phyloP scores from a whole-genome alignment of 73 alveolate species.

The Tetrahymena malaccensis region DNA sequence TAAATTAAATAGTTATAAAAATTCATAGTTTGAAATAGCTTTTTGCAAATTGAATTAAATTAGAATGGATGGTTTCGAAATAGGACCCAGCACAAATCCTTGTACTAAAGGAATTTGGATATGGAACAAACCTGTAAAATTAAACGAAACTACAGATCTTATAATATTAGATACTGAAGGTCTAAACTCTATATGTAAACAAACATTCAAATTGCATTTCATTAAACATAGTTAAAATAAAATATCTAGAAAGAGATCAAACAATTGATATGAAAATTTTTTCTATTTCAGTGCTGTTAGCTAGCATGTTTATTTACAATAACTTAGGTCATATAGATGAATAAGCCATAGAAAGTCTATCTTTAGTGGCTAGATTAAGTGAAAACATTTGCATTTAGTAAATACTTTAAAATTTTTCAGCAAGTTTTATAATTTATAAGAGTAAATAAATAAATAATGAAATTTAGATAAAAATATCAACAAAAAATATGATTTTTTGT shows the following conservation, averaged over 20 bases:
- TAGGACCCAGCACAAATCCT: constrained; percentile 86
- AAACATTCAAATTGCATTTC: background rate
- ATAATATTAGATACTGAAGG: constrained; percentile 90
- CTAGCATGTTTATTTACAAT: constrained; percentile 80
- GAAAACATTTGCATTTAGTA: constrained; percentile 46
- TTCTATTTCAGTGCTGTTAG: constrained; percentile 75
- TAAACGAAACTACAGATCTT: constrained; percentile 52
- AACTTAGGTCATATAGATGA: constrained; percentile 85
- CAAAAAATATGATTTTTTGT: background rate
- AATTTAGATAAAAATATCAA: background rate
- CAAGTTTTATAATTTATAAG: background rate
- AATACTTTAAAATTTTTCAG: background rate
- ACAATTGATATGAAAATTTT: constrained; percentile 83
- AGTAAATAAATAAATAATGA: background rate
- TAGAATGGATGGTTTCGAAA: constrained; percentile 73
- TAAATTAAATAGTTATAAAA: background rate
- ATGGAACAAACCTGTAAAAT: constrained; percentile 80
- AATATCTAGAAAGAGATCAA: constrained; percentile 66
- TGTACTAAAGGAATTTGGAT: constrained; percentile 97
- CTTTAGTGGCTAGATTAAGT: constrained; percentile 74
- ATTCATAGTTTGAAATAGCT: background rate
- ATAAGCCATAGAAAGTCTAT: constrained; percentile 74
- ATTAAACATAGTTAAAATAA: background rate
- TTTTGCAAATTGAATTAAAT: background rate
- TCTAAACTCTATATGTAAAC: constrained; percentile 59